A percentile compares a stretch with the other conserved stretches of the same genome.
These are phyloP conservation scores for Medicago arabica DNA, from an alignment of 306 rosid genomes.

Conservation along the genomic window DNA sequence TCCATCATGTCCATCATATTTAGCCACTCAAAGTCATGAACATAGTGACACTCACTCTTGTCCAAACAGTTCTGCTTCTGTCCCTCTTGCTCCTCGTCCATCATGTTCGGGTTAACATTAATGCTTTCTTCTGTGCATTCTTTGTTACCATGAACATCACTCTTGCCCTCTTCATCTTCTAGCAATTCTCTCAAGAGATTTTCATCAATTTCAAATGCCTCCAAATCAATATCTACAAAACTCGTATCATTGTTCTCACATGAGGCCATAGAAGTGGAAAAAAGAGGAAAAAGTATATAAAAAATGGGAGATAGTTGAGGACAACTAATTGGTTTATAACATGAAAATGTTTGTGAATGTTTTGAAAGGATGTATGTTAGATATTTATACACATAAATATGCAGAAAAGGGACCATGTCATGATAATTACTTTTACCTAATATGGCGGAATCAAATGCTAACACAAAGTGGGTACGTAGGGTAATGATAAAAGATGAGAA, in stretches of 20 bases:
- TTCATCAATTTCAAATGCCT: conserved; percentile 63
- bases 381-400: conserved; percentile 35
- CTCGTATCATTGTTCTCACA: conserved; percentile 41
- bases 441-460: conserved; percentile 43
- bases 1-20: conserved; percentile 44
- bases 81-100: conserved; percentile 2
- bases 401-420: conserved; percentile 38
- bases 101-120: not conserved
- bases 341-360: conserved; percentile 32
- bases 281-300: not conserved
- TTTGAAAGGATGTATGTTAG: not conserved
- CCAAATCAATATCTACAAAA: conserved; percentile 56
- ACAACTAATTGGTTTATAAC: not conserved
- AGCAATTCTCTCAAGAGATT: conserved; percentile 65
- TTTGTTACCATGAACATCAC: not conserved
- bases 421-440: conserved; percentile 62
- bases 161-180: conserved; percentile 49
- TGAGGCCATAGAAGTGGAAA: conserved; percentile 49
- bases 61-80: not conserved
- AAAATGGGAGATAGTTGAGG: conserved; percentile 19
- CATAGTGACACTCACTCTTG: not conserved
- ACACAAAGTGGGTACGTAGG: conserved; percentile 41
- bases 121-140: conserved; percentile 14
- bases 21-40: conserved; percentile 49
- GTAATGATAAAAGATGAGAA: conserved; percentile 38